These are phyloP conservation scores for Tilletia caries DNA, from an alignment of 1,284 basidiomycete species.

Conservation along the genomic window DNA sequence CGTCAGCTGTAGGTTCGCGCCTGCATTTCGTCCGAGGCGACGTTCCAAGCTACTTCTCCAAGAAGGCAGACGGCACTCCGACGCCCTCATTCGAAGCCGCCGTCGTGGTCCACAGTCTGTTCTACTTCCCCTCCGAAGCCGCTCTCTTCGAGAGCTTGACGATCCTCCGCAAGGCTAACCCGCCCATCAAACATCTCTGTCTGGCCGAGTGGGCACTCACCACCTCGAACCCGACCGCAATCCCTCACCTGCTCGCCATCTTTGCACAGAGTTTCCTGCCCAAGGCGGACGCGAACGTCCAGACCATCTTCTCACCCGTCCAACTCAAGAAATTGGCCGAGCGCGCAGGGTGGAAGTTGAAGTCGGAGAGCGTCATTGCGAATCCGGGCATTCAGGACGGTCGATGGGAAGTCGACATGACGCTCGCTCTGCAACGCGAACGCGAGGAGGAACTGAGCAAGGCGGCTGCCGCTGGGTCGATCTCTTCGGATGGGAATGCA, in stretches of 20 bases:
- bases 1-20: slow-evolving; percentile 53
- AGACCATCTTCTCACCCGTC: slow-evolving; percentile 55
- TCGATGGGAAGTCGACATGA: slow-evolving; percentile 54
- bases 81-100: slow-evolving; percentile 51
- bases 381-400: slow-evolving; percentile 55
- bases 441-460: slow-evolving; percentile 40
- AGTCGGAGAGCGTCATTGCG: slow-evolving; percentile 41
- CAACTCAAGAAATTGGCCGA: slow-evolving; percentile 50
- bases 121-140: slow-evolving; percentile 57
- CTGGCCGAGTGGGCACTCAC: slow-evolving; percentile 56
- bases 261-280: slow-evolving; percentile 56
- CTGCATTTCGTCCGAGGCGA: slow-evolving; percentile 56
- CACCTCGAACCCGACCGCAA: slow-evolving; percentile 35
- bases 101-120: slow-evolving; percentile 56
- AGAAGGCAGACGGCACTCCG: too few species aligned
- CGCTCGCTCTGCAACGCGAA: slow-evolving; percentile 20
- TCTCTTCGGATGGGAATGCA: slow-evolving; percentile 37
- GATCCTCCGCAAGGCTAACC: slow-evolving; percentile 30
- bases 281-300: slow-evolving; percentile 54
- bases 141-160: slow-evolving; percentile 54
- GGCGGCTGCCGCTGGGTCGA: slow-evolving; percentile 27
- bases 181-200: slow-evolving; percentile 34
- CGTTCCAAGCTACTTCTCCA: slow-evolving; percentile 52
- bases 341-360: slow-evolving; percentile 46
- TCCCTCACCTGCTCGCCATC: slow-evolving; percentile 56